Base-by-base conservation (phyloP, 352 stramenopile species). In the Globisporangium iwayamae region DNA sequence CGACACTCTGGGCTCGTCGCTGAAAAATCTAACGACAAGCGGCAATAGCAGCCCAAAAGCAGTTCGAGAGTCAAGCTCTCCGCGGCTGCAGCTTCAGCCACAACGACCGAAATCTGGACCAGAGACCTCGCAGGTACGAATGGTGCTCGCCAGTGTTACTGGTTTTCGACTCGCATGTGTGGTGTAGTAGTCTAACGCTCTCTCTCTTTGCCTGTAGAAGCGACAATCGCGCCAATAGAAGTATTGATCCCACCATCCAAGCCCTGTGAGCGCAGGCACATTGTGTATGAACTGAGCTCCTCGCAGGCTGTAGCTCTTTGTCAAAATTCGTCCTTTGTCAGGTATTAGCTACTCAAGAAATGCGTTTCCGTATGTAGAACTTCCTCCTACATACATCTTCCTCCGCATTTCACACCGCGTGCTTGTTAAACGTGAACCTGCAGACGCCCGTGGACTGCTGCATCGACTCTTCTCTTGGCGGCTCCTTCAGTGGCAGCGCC, bases 361-460 rank as follows among this genome's bases (percentile, higher is more conserved):
- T 18, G 36, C 36, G 36, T 41, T 41, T 41, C 9, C 36, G 14
- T 14, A 41, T 14, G 36, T 11, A 41, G 36, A 14, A 8, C 32
- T 41, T 41, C 36, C 14, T 51, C 28, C 39, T 48, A 51, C 51
- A 36, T 61, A 61, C 55, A 14, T 43, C 16, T 16, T 22, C 11
- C 48, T 55, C 54, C 7, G 14, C 10, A 36, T 5, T 48, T 65
- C 32, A 78, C 56, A 54, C 70, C 70, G 41, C 70, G 66, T 48
- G 72, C 34, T 66, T 69, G 20, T 28, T 83, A 11, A 80, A 83
- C 18, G 58, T 83, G 69, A 89, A 91, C 9, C 84, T 76, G 55
- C 82, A 91, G 10, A 91, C 75, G 30, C 63, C 59, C 16, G 48
- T 53, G 6, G 78, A 68, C 13, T 72, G 74, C 16, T 72, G 74